Conservation (phyloP, 306 rosid genomes). For the Lotus japonicus region DNA sequence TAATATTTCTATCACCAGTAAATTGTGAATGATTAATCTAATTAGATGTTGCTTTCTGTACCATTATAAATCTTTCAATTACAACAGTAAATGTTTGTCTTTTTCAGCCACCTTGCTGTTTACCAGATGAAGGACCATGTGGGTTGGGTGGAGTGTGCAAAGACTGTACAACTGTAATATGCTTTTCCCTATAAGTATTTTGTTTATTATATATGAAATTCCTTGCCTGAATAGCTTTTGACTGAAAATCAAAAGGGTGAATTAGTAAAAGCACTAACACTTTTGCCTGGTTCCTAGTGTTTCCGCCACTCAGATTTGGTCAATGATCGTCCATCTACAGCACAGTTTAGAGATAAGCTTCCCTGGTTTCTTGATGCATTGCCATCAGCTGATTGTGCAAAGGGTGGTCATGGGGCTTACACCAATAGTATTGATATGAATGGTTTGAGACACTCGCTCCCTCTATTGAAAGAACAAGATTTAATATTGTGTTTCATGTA, state of each 20-base stretch:
- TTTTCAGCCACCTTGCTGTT: conserved; percentile 90
- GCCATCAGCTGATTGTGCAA: conserved; percentile 99
- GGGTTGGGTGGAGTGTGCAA: conserved; percentile 82
- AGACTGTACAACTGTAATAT: conserved; percentile 90
- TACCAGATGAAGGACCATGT: conserved; percentile 78
- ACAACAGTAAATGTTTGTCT: conserved; percentile 22
- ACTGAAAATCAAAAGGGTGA: conserved; percentile 9
- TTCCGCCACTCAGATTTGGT: conserved; percentile 91
- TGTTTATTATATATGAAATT: conserved; percentile 14
- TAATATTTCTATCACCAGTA: neutral
- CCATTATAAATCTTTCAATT: conserved; percentile 13
- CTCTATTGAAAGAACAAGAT: conserved; percentile 10
- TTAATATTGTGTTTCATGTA: conserved; percentile 12
- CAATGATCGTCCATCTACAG: conserved; percentile 85
- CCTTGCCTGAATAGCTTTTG: neutral
- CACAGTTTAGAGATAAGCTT: conserved; percentile 87
- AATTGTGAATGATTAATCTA: conserved; percentile 15
- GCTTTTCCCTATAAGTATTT: conserved; percentile 17
- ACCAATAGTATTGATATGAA: conserved; percentile 88
- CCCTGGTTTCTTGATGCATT: conserved; percentile 96
- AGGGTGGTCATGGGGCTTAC: conserved; percentile 99
- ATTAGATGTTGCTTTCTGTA: conserved; percentile 18
- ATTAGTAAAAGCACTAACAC: conserved; percentile 25
- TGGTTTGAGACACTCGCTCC: conserved; percentile 41
- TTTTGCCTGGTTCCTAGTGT: conserved; percentile 58